Base-by-base conservation (phyloP, 2,329 filamentous ascomycete genomes). In the Xylaria sp. region DNA sequence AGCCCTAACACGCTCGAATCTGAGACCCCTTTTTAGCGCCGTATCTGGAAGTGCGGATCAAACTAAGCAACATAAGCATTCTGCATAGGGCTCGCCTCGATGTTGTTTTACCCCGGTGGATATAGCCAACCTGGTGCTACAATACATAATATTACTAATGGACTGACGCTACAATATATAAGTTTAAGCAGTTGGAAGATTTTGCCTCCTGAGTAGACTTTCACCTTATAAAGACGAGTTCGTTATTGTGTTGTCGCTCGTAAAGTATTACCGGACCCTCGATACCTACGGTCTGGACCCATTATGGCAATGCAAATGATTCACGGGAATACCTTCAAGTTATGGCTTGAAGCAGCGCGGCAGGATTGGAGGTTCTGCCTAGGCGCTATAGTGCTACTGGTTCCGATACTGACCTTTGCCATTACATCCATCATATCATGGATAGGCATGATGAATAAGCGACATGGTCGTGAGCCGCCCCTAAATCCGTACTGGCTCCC, bases 401-500 rank as follows among this genome's bases (percentile, higher is more conserved):
- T 63, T 23, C 61, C 61, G 34, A 13, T 56, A 37, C 28, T 63
- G n/a, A 63, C 61, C 10, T 63, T 44, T 23, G 18, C 8, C 6
- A 18, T 55, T 34, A 63, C 61, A 41, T 32, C 37, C n/a, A 32
- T 56, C 37, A 55, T 63, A 54, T 63, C 61, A 48, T 56, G 61
- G 61, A 63, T 63, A 46, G 39, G 28, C 32, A 48, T 25, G 34
- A 28, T 15, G 32, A 48, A 46, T 37, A 46, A 37, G 10, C 61
- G 46, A 5, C 28, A 52, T 18, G 61, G 61, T 50, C 37, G 52
- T 56, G 61, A 63, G 23, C 61, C 61, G 18, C 61, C 61, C 18
- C 50, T 63, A 23, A 63, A 63, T 56, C 61, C 61, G 25, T 63
- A 63, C n/a, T 63, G 61, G 61, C 23, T 63, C 15, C 61, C 61